Conservation (phyloP, 306 rosid genomes). For the Leucaena leucocephala region DNA sequence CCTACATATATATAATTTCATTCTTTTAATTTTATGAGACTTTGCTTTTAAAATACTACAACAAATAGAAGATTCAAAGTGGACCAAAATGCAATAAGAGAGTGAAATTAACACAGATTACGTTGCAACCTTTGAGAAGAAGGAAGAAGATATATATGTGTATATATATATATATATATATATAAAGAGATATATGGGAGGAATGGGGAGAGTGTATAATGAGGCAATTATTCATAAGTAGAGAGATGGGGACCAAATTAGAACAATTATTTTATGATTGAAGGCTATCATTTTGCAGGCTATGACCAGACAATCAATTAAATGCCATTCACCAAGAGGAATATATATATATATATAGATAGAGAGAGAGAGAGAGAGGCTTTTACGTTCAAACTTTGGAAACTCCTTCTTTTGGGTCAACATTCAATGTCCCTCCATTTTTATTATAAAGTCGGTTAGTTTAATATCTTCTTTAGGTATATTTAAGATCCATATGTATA, state of each 20-base stretch:
- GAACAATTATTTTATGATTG: slow-evolving; percentile 1
- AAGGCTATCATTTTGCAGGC: slow-evolving; percentile 8
- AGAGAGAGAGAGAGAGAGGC: too few relatives aligned
- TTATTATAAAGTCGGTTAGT: background rate
- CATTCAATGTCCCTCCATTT: slow-evolving; percentile 1
- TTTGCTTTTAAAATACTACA: background rate
- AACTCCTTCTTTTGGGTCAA: background rate
- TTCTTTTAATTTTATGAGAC: background rate
- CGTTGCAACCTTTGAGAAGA: slow-evolving; percentile 25
- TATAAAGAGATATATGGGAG: background rate
- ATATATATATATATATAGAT: too few relatives aligned
- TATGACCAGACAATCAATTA: background rate
- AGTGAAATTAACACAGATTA: background rate
- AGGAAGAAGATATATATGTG: background rate
- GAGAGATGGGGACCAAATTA: background rate
- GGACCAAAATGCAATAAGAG: slow-evolving; percentile 3
- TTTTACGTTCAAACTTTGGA: slow-evolving; percentile 4
- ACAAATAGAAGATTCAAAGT: background rate
- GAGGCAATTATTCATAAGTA: background rate
- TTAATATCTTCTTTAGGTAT: background rate
- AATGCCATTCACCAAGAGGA: background rate
- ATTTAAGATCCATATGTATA: too few relatives aligned
- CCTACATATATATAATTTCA: background rate
- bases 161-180: too few relatives aligned
- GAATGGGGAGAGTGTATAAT: slow-evolving; percentile 2